Base-by-base conservation (phyloP, 345 rosid species). In the Eucalyptus virginea region DNA sequence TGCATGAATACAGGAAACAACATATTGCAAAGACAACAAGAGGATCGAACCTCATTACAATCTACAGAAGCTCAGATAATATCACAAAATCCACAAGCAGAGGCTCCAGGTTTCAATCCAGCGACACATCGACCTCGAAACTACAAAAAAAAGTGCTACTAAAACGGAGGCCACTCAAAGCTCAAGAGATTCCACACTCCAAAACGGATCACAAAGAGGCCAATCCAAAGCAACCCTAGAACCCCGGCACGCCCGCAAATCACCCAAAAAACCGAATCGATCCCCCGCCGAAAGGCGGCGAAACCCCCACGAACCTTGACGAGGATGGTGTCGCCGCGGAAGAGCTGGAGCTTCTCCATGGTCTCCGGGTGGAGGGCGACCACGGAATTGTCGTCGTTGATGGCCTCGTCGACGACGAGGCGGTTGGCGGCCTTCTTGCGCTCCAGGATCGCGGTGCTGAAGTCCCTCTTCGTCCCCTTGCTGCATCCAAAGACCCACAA, bases 331-430 rank as follows among this genome's bases (percentile, higher is more conserved):
- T 98, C 99, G 16, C 99, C 99, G 13, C 99, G 96, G 90, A 98
- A 98, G 56, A 98, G 95, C 94, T 98, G 99, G 90, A 98, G 99
- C 94, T 95, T 98, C 93, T 98, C 99, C 99, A 97, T 98, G 81
- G 99, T 95, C 4, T 95, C 93, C 6, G 99, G 98, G 87, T 97
- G 97, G 28, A 98, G 94, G 15, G 97, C 88, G 48, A 96, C 98
- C 14, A 98, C 99, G 44, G 99, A 98, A 94, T 98, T 98, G 72
- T 98, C 99, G 86, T 98, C 99, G 89, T 96, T 96, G 87, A 93
- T 34, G 51, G 99, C 97, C 91, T 98, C 99, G 60, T 98, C 99
- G 21, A 97, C 99, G 88, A 98, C 93, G 30, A 98, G 98, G 49
- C 99, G 95, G 58, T 98, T 98, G 12, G 98, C 91, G 8, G 98